phyloP scores from a whole-genome alignment of 108 stramenopile species.

The Pseudonitzschia pungens region DNA sequence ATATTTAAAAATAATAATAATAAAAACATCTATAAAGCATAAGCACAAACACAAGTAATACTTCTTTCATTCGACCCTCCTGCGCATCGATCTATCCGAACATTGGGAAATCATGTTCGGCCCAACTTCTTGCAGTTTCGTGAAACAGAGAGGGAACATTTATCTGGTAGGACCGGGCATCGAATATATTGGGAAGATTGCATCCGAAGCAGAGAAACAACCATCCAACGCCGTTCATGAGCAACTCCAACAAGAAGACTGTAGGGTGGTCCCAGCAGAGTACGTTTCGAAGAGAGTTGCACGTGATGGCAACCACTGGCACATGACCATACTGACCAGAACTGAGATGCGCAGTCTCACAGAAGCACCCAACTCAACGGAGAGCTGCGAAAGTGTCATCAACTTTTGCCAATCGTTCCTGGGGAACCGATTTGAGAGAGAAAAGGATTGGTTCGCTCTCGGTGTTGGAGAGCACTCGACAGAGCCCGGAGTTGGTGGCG shows the following conservation, averaged over 20 bases:
- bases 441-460: background rate
- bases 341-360: background rate
- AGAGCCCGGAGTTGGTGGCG: background rate
- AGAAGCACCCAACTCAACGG: background rate
- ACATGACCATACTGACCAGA: background rate
- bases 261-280: background rate
- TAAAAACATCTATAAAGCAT: too few relatives aligned
- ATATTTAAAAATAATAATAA: too few relatives aligned
- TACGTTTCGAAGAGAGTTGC: background rate
- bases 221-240: background rate
- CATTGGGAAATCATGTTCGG: too few relatives aligned
- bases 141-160: background rate
- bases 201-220: background rate
- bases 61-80: too few relatives aligned
- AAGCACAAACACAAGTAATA: too few relatives aligned
- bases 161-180: background rate
- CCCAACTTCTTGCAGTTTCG: too few relatives aligned
- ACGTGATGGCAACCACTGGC: background rate
- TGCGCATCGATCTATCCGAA: too few relatives aligned
- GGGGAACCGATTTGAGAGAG: background rate
- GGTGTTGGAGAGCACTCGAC: background rate
- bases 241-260: background rate
- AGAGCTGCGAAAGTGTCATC: background rate
- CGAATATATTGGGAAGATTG: background rate
- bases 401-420: background rate